Base-by-base conservation (phyloP, 345 rosid species). In the Euphorbia pulcherrima region DNA sequence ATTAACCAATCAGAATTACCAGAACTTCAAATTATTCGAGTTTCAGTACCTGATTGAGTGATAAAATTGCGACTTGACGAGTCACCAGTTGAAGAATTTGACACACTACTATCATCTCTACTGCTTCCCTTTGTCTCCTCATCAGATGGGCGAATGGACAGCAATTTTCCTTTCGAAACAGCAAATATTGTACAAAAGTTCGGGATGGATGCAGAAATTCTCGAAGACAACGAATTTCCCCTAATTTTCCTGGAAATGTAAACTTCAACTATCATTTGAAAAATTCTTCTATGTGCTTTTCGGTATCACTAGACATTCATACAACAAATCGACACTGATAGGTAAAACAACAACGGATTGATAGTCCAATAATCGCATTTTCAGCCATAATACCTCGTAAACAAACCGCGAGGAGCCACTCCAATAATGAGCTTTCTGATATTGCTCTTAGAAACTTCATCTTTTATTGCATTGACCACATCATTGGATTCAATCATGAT, bases 401-500 rank as follows among this genome's bases (percentile, higher is more conserved):
- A 87, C 67, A 87, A 78, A 68, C 87, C 78, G 13, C 67, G 72
- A 67, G 89, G 73, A 47, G 92, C 75, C 79, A 88, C 84, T 79
- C 98, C 98, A 21, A 93, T 82, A 27, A 93, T 93, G 12, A 93
- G 94, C 83, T 87, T 88, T 8, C 64, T 74, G 29, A 88, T 80
- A 16, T 55, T 71, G 12, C 68, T 72, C 75, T 74, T 75, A 30
- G 83, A 50, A 33, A 93, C 80, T 82, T 83, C 90, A 72, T 93
- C 87, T 0, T 92, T 96, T 61, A 90, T 76, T 2, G 94, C 88
- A 16, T 79, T 79, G 37, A 79, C 88, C 47, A 88, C 85, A 61
- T 88, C 87, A 62, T 87, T 78, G 4, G 94, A 88, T 74, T 90
- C 96, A 65, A 82, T 73, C 41, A 86, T 50, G 30, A 74, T 21